These are phyloP conservation scores for Cercospora nicotianae DNA, from an alignment of 2,329 filamentous ascomycete genomes.

Conservation along the genomic window DNA sequence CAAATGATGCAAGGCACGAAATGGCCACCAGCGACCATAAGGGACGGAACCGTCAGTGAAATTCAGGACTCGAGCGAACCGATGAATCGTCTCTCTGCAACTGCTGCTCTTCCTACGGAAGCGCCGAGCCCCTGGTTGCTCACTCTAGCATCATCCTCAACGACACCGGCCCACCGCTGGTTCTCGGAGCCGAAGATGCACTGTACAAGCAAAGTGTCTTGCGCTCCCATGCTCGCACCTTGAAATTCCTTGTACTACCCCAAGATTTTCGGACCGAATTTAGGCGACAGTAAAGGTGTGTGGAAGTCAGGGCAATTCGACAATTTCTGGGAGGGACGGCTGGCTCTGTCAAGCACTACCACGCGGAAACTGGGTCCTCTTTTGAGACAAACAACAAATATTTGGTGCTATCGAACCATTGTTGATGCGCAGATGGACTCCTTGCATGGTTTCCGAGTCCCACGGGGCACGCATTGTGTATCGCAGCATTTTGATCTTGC, in stretches of 20 bases:
- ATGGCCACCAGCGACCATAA: not conserved
- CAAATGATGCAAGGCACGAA: not conserved
- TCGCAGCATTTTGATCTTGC: not conserved
- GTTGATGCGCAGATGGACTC: not conserved
- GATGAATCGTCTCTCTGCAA: not conserved
- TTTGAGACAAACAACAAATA: too few relatives aligned
- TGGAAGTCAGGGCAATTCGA: too few relatives aligned
- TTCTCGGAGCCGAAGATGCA: not conserved
- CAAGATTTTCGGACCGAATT: not conserved
- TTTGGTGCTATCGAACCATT: too few relatives aligned
- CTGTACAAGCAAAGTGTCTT: not conserved
- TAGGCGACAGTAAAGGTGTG: not conserved
- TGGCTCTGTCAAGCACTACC: too few relatives aligned
- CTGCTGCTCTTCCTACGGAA: not conserved
- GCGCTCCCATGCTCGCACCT: not conserved
- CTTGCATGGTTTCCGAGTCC: not conserved
- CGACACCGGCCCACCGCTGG: not conserved
- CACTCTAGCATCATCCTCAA: not conserved
- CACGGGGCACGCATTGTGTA: too few relatives aligned
- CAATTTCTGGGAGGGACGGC: too few relatives aligned
- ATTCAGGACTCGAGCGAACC: not conserved
- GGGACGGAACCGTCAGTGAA: not conserved
- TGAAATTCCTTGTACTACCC: not conserved
- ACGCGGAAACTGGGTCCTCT: too few relatives aligned
- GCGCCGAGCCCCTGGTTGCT: not conserved